Evolutionary conservation across 2,329 filamentous ascomycete species (phyloP).

Genomic region (Trichophyton equinum): DNA sequence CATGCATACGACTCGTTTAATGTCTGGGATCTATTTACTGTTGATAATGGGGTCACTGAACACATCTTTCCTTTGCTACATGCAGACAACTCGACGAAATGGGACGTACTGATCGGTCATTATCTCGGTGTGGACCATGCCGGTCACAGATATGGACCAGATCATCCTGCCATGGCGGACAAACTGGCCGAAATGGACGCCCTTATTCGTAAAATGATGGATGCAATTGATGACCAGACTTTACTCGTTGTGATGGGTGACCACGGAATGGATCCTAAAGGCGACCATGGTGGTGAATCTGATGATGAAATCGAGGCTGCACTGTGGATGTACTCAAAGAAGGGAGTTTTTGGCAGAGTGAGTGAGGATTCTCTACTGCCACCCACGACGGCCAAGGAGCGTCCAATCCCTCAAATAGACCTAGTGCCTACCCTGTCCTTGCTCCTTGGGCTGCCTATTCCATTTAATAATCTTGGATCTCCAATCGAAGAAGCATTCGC

Average conservation of each 20-base stretch:
- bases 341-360: conserved; percentile 67
- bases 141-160: conserved; percentile 86
- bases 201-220: conserved; percentile 60
- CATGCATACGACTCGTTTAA: conserved; percentile 93
- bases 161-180: conserved; percentile 79
- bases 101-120: conserved; percentile 93
- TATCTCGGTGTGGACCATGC: conserved; percentile 94
- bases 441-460: conserved; percentile 79
- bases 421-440: conserved; percentile 84
- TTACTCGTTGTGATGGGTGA: conserved; percentile 96
- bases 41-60: conserved; percentile 87
- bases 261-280: conserved; percentile 95
- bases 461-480: conserved; percentile 86
- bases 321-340: conserved; percentile 96
- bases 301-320: conserved; percentile 91
- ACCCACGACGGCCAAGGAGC: conserved; percentile 57
- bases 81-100: conserved; percentile 51
- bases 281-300: conserved; percentile 95
- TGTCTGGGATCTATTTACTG: conserved; percentile 92
- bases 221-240: conserved; percentile 67
- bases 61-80: conserved; percentile 69
- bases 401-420: conserved; percentile 73
- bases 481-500: conserved; percentile 92
- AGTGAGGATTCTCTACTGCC: conserved; percentile 46
- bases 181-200: conserved; percentile 87